Conservation (phyloP, 2,329 filamentous ascomycete genomes). For the Colletotrichum ledebouriae region DNA sequence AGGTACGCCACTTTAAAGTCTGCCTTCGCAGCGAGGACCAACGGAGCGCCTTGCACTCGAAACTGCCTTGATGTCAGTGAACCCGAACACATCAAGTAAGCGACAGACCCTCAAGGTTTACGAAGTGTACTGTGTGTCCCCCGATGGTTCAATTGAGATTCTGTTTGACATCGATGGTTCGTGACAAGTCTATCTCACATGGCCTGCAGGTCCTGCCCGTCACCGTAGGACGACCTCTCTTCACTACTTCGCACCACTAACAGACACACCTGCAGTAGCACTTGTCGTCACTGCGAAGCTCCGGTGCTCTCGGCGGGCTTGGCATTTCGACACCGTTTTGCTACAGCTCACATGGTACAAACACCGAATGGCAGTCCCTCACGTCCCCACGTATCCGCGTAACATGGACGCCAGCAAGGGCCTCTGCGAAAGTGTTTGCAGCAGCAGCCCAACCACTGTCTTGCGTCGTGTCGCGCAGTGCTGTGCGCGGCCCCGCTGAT, state of each 20-base stretch:
- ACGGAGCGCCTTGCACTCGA: slow-evolving; percentile 1
- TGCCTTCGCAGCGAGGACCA: slow-evolving; percentile 14
- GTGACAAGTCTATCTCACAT: slow-evolving; percentile 1
- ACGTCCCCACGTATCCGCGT: slow-evolving; percentile 31
- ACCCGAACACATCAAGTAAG: slow-evolving; percentile 10
- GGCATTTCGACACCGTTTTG: slow-evolving; percentile 37
- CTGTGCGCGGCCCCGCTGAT: slow-evolving; percentile 26
- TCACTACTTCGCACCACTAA: slow-evolving; percentile 12
- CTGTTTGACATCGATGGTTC: not conserved
- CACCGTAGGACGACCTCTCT: slow-evolving; percentile 35
- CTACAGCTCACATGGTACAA: slow-evolving; percentile 11
- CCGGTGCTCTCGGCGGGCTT: slow-evolving; percentile 37
- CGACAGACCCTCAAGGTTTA: not conserved
- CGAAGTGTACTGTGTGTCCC: not conserved
- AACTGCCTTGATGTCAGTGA: slow-evolving; percentile 16
- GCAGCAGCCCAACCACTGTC: slow-evolving; percentile 29
- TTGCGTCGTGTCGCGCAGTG: slow-evolving; percentile 21
- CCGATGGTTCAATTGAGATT: not conserved
- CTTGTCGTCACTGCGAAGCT: slow-evolving; percentile 28
- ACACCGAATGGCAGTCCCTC: slow-evolving; percentile 24
- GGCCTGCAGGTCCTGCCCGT: slow-evolving; percentile 27
- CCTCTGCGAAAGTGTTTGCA: slow-evolving; percentile 24
- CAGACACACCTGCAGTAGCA: not conserved
- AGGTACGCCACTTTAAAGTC: not conserved
- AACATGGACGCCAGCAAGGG: slow-evolving; percentile 13